Conservation (phyloP, 331 rosid genomes). For the Malus hybrid region DNA sequence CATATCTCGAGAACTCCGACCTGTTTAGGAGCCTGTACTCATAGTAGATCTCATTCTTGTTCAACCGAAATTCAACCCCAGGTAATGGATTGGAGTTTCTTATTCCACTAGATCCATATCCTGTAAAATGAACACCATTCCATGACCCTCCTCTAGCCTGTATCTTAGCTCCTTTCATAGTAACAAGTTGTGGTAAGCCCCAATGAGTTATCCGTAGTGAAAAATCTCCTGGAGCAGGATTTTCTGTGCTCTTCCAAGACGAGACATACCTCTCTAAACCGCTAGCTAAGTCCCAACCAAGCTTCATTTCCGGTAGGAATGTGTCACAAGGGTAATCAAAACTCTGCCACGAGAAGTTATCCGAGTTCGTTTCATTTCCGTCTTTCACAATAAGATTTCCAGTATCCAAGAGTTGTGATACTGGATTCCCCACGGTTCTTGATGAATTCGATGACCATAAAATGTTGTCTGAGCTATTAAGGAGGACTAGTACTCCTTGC, state of each 20-base stretch:
- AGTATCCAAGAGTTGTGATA: constrained; percentile 36
- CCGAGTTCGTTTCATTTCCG: not conserved
- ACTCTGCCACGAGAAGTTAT: constrained; percentile 14
- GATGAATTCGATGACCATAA: constrained; percentile 34
- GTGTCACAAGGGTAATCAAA: constrained; percentile 21
- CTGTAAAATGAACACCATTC: constrained; percentile 33
- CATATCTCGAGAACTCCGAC: not conserved
- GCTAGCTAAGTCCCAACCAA: constrained; percentile 6
- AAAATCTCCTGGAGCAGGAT: constrained; percentile 42
- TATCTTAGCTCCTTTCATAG: constrained; percentile 23
- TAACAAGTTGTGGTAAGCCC: constrained; percentile 22
- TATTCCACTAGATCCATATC: not conserved
- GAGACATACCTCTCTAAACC: not conserved
- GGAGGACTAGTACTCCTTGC: constrained; percentile 25
- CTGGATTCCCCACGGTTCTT: constrained; percentile 15
- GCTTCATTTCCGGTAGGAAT: constrained; percentile 4
- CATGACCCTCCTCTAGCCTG: constrained; percentile 32
- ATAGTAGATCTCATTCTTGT: not conserved
- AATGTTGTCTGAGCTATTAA: constrained; percentile 12
- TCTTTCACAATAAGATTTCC: constrained; percentile 55
- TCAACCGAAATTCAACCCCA: constrained; percentile 4
- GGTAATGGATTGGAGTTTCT: not conserved
- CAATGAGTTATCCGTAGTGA: not conserved
- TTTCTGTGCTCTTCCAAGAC: constrained; percentile 41
- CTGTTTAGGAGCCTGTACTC: not conserved